These are phyloP conservation scores for Verticillium klebahnii DNA, from an alignment of 2,329 filamentous ascomycete genomes.

Conservation along the genomic window DNA sequence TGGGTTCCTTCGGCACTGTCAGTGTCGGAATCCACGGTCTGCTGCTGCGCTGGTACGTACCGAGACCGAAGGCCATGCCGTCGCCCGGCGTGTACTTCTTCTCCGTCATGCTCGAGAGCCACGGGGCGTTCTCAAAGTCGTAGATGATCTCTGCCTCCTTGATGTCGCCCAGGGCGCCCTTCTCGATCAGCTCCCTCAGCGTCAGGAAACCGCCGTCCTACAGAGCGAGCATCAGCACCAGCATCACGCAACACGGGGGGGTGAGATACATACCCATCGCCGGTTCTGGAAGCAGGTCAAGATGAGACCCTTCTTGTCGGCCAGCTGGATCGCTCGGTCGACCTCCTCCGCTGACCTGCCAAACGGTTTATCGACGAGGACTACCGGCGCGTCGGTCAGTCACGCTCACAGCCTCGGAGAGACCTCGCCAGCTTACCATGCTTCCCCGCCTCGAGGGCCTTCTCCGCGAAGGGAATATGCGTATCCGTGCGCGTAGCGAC, in stretches of 20 bases:
- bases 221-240: neutral
- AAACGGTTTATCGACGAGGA: constrained; percentile 65
- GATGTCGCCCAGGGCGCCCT: constrained; percentile 52
- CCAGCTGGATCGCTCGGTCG: constrained; percentile 44
- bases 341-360: constrained; percentile 55
- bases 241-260: neutral
- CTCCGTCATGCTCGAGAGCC: constrained; percentile 26
- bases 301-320: constrained; percentile 39
- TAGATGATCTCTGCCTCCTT: constrained; percentile 64
- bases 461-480: constrained; percentile 50
- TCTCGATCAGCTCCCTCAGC: constrained; percentile 47
- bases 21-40: neutral
- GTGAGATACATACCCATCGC: constrained; percentile 3
- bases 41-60: constrained; percentile 17
- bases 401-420: neutral
- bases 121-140: constrained; percentile 44
- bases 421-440: constrained; percentile 32
- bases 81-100: constrained; percentile 30
- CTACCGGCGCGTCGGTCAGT: constrained; percentile 21
- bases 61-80: constrained; percentile 37
- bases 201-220: constrained; percentile 60
- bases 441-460: constrained; percentile 54
- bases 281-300: constrained; percentile 47
- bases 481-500: constrained; percentile 47
- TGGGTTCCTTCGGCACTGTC: constrained; percentile 42